Conservation (phyloP, 306 rosid genomes). For the Amphicarpaea edgeworthii region DNA sequence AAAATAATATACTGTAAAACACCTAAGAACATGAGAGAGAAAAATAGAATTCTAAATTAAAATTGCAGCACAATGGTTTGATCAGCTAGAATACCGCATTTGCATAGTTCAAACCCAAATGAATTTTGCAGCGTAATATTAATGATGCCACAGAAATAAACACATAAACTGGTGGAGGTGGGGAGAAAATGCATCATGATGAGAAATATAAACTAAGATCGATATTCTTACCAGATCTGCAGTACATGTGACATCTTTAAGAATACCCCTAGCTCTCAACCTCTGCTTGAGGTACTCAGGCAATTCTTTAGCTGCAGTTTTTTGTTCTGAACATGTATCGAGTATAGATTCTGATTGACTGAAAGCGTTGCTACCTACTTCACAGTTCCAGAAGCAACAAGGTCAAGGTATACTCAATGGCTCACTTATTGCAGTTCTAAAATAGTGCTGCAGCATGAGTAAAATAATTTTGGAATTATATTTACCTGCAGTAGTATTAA, state of each 20-base stretch:
- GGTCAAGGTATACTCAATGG: slow-evolving; percentile 29
- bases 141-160: slow-evolving; percentile 13
- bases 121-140: slow-evolving; percentile 28
- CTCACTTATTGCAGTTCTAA: slow-evolving; percentile 36
- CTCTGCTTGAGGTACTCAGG: slow-evolving; percentile 89
- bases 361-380: slow-evolving; percentile 52
- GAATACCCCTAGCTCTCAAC: slow-evolving; percentile 91
- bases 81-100: neutral
- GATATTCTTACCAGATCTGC: slow-evolving; percentile 57
- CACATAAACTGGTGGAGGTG: slow-evolving; percentile 2
- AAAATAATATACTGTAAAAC: slow-evolving; percentile 30
- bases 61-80: slow-evolving; percentile 16
- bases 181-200: slow-evolving; percentile 5
- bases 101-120: slow-evolving; percentile 5
- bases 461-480: slow-evolving; percentile 35
- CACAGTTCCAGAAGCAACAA: slow-evolving; percentile 54
- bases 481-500: slow-evolving; percentile 51
- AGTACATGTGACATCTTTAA: slow-evolving; percentile 60
- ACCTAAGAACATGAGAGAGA: slow-evolving; percentile 26
- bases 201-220: slow-evolving; percentile 27
- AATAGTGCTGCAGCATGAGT: slow-evolving; percentile 24
- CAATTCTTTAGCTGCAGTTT: slow-evolving; percentile 67
- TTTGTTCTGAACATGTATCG: slow-evolving; percentile 55
- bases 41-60: slow-evolving; percentile 37
- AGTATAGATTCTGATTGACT: slow-evolving; percentile 48